phyloP scores from a whole-genome alignment of 257 asterid species.

The Rubia yunnanensis region DNA sequence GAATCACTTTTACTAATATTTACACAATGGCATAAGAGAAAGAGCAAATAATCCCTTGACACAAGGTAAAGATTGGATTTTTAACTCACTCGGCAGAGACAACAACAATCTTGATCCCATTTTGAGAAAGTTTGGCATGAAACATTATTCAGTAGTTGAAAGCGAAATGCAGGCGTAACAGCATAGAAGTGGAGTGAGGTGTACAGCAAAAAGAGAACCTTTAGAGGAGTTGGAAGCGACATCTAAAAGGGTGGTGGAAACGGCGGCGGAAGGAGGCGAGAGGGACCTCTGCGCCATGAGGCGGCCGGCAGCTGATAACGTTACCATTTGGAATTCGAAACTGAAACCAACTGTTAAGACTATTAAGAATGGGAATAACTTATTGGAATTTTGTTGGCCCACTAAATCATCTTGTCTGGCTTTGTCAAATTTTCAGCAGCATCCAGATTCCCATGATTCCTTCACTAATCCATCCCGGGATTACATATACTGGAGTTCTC shows the following conservation, averaged over 20 bases:
- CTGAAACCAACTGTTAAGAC: neutral
- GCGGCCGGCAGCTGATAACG: slow-evolving; percentile 8
- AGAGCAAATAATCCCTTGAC: too few species aligned
- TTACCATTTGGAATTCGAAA: slow-evolving; percentile 6
- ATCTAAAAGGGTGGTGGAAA: slow-evolving; percentile 40
- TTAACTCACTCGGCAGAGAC: neutral
- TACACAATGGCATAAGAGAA: neutral
- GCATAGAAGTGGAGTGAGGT: neutral
- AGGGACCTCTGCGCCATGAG: slow-evolving; percentile 33
- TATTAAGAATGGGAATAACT: too few species aligned
- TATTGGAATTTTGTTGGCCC: neutral
- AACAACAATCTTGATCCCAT: neutral
- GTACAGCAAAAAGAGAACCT: slow-evolving; percentile 28
- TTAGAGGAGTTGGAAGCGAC: slow-evolving; percentile 51
- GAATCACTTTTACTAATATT: neutral
- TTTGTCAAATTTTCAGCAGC: neutral
- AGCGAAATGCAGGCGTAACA: neutral
- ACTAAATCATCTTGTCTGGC: neutral
- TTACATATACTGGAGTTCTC: neutral
- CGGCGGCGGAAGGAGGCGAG: slow-evolving; percentile 32
- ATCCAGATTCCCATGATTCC: neutral
- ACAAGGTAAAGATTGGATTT: neutral
- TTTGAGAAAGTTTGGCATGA: neutral
- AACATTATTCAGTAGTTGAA: neutral
- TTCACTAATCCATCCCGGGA: neutral